Evolutionary conservation across 345 rosid species (phyloP).

Genomic region (Durio zibethinus): DNA sequence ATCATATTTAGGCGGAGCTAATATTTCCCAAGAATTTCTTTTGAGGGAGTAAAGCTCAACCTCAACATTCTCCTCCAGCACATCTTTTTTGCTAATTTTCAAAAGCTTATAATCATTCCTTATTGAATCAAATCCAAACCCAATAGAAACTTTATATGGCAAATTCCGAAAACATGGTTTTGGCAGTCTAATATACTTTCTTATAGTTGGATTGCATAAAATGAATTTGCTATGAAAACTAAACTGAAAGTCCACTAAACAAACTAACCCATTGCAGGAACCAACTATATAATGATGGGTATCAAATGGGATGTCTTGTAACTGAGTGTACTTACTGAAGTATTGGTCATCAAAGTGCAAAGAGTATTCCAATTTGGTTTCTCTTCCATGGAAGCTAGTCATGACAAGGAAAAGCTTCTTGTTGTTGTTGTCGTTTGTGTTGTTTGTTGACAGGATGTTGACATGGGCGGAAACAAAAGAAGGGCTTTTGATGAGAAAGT

Average conservation of each 20-base stretch:
- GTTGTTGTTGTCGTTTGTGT: neutral
- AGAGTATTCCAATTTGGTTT: neutral
- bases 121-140: slow-evolving; percentile 14
- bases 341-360: slow-evolving; percentile 9
- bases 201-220: neutral
- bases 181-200: neutral
- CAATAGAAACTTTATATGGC: neutral
- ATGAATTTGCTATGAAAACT: neutral
- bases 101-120: neutral
- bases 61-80: neutral
- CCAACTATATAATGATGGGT: neutral
- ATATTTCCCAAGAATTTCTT: slow-evolving; percentile 3
- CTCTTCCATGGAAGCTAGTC: neutral
- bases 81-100: neutral
- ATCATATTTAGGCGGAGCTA: neutral
- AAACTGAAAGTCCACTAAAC: neutral
- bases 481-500: neutral
- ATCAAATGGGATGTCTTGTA: neutral
- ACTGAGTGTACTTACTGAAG: neutral
- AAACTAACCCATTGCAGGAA: slow-evolving; percentile 4
- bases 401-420: neutral
- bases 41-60: slow-evolving; percentile 2
- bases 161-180: neutral
- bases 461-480: neutral
- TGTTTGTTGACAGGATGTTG: neutral